A percentile compares a stretch with the other conserved stretches of the same genome.
phyloP scores from a whole-genome alignment of 805 yeast species.

The Lachancea dasiensis region DNA sequence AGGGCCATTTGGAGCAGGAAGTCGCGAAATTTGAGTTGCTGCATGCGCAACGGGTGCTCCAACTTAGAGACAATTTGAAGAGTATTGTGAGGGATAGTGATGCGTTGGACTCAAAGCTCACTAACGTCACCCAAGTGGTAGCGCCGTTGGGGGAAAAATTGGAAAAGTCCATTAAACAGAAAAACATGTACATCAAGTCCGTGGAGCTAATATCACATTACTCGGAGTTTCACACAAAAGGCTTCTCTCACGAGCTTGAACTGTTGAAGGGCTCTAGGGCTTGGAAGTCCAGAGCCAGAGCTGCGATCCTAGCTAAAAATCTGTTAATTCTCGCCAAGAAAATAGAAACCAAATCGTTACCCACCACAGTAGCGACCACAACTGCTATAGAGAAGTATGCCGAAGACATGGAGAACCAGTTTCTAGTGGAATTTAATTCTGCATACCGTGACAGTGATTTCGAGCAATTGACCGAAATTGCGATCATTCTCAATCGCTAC shows the following conservation, averaged over 20 bases:
- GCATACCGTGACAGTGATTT: conserved; percentile 69
- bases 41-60: conserved; percentile 62
- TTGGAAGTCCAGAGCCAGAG: conserved; percentile 46
- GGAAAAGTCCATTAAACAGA: conserved; percentile 60
- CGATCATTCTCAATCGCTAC: conserved; percentile 68
- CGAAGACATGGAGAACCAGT: conserved; percentile 64
- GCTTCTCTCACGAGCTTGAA: conserved; percentile 49
- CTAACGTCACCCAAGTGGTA: conserved; percentile 52
- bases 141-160: conserved; percentile 66
- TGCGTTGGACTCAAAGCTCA: conserved; percentile 25
- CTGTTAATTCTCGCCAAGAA: conserved; percentile 59
- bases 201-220: conserved; percentile 71
- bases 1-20: conserved; percentile 46
- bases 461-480: conserved; percentile 66
- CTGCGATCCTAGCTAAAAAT: conserved; percentile 66
- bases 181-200: conserved; percentile 67
- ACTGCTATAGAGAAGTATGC: conserved; percentile 59
- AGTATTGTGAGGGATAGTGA: conserved; percentile 21
- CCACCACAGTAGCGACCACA: conserved; percentile 36
- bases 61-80: conserved; percentile 24
- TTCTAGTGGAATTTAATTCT: conserved; percentile 63
- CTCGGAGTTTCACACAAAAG: conserved; percentile 56
- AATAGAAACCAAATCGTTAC: conserved; percentile 49
- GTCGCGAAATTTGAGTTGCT: conserved; percentile 56
- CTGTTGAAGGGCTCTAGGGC: conserved; percentile 44